Conservation (phyloP, 441 rosid genomes). For the Corymbia calophylla region DNA sequence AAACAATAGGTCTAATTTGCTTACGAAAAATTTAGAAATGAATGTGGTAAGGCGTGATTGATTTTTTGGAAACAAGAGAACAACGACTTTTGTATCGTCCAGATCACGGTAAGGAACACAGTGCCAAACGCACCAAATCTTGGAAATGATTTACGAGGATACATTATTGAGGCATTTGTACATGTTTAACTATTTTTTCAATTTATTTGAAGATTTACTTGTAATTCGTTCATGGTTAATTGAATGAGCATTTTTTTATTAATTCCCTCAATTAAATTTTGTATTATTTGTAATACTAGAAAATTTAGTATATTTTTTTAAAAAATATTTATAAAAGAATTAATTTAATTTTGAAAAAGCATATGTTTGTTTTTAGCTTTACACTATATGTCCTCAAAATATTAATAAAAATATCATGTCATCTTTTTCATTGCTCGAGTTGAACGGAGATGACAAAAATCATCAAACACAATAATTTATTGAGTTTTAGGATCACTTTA, state of each 20-base stretch:
- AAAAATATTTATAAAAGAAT: background rate
- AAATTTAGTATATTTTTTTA: background rate
- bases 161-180: background rate
- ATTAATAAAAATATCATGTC: background rate
- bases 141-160: background rate
- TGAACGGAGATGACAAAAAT: background rate
- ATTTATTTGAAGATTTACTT: background rate
- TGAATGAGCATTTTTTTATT: background rate
- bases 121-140: no score
- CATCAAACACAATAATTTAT: background rate
- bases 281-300: background rate
- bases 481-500: background rate
- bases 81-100: background rate
- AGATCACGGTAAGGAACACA: background rate
- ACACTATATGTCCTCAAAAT: background rate
- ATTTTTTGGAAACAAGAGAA: background rate
- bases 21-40: background rate
- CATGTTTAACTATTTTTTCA: background rate
- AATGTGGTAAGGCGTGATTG: background rate
- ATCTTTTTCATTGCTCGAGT: background rate
- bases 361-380: background rate
- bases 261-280: background rate
- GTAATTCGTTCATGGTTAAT: background rate
- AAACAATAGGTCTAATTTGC: background rate
- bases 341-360: fast-evolving